A percentile compares a stretch with the other conserved stretches of the same genome.
phyloP scores from a whole-genome alignment of 805 yeast genomes.

The Wickerhamiella lipophila region DNA sequence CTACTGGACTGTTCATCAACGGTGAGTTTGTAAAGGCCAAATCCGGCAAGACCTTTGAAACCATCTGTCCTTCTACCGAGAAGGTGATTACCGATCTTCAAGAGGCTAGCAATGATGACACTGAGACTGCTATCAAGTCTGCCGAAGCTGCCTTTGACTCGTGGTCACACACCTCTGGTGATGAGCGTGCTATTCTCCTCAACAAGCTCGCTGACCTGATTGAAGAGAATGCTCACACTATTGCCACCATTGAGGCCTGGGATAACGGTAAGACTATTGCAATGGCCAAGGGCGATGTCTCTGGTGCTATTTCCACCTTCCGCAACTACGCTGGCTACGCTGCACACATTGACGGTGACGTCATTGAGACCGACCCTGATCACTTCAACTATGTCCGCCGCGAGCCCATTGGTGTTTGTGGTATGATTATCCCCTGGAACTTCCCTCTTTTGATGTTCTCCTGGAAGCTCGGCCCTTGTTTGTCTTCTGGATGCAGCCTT shows the following conservation, averaged over 20 bases:
- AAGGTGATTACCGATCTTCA: slow-evolving; percentile 54
- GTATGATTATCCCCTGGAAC: slow-evolving; percentile 95
- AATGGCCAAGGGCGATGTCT: slow-evolving; percentile 65
- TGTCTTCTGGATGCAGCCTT: slow-evolving; percentile 80
- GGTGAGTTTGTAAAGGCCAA: slow-evolving; percentile 44
- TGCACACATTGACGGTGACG: slow-evolving; percentile 69
- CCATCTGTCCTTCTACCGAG: slow-evolving; percentile 62
- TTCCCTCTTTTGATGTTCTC: slow-evolving; percentile 89
- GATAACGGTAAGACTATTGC: slow-evolving; percentile 76
- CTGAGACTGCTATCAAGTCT: slow-evolving; percentile 74
- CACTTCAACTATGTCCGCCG: slow-evolving; percentile 70
- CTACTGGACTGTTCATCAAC: slow-evolving; percentile 72
- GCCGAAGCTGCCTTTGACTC: slow-evolving; percentile 65
- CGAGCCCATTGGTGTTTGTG: slow-evolving; percentile 92
- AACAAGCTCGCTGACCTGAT: slow-evolving; percentile 64
- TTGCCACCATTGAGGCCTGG: slow-evolving; percentile 71
- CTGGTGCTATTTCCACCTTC: slow-evolving; percentile 51
- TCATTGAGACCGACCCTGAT: slow-evolving; percentile 58
- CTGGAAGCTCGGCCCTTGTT: slow-evolving; percentile 90
- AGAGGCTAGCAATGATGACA: slow-evolving; percentile 67
- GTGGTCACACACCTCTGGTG: slow-evolving; percentile 58
- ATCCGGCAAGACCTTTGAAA: slow-evolving; percentile 47
- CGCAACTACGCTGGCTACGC: slow-evolving; percentile 87
- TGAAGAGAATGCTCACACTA: slow-evolving; percentile 54
- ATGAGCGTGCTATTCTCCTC: slow-evolving; percentile 55